A percentile compares a stretch with the other conserved stretches of the same genome.
phyloP scores from a whole-genome alignment of 2,329 filamentous ascomycete species.

The Epichloe baconii region DNA sequence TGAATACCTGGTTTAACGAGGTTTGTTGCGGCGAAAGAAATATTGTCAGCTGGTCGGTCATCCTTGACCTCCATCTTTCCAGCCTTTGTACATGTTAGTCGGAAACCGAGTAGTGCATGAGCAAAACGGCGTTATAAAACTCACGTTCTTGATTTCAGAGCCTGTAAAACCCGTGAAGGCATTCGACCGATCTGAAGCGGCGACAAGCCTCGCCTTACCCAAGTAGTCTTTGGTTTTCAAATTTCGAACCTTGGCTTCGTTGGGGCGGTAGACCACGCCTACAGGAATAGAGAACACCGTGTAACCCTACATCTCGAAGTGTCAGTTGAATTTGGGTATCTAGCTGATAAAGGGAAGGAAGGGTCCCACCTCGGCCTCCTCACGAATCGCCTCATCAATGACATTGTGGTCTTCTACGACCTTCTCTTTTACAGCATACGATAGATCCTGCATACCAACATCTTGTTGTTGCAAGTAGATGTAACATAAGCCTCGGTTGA shows the following conservation, averaged over 20 bases:
- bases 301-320: constrained; percentile 55
- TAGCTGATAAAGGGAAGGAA: background rate
- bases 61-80: constrained; percentile 49
- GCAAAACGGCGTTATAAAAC: constrained; percentile 11
- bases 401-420: constrained; percentile 93
- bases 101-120: constrained; percentile 1
- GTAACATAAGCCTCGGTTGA: constrained; percentile 94
- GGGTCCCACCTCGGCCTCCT: constrained; percentile 68
- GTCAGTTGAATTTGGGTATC: background rate
- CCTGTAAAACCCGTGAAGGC: constrained; percentile 73
- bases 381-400: constrained; percentile 90
- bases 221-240: constrained; percentile 96
- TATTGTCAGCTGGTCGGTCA: constrained; percentile 67
- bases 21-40: constrained; percentile 87
- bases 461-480: constrained; percentile 92
- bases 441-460: constrained; percentile 78
- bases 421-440: constrained; percentile 88
- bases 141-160: constrained; percentile 62
- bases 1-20: constrained; percentile 76
- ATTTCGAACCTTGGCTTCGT: constrained; percentile 96
- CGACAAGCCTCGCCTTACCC: constrained; percentile 86
- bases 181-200: constrained; percentile 69
- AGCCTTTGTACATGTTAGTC: constrained; percentile 24
- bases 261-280: constrained; percentile 86
- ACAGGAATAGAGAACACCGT: constrained; percentile 98